Conservation (phyloP, 1,284 basidiomycete genomes). For the Apiotrichum gamsii region DNA sequence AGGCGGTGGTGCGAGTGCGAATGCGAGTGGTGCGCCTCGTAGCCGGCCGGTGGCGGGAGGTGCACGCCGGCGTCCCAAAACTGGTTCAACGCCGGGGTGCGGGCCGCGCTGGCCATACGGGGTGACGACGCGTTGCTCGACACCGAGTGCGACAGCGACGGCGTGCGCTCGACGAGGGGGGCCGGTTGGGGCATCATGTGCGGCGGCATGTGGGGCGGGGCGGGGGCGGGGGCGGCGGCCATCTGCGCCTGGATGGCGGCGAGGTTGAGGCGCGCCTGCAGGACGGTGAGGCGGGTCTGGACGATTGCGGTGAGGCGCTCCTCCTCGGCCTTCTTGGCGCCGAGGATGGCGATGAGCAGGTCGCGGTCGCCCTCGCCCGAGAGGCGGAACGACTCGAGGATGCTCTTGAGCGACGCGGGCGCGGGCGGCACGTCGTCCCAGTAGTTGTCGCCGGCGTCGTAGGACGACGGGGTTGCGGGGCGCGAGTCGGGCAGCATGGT, state of each 20-base stretch:
- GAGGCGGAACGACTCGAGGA: conserved; percentile 70
- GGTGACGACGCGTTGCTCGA: not conserved
- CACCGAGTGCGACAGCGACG: conserved; percentile 6
- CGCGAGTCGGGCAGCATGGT: no score
- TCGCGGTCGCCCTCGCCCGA: conserved; percentile 84
- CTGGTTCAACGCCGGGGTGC: no score
- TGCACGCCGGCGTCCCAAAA: conserved; percentile 12
- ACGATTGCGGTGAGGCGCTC: conserved; percentile 48
- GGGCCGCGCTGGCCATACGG: not conserved
- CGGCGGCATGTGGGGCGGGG: not conserved
- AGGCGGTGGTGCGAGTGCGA: not conserved
- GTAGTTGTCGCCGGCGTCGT: conserved; percentile 28
- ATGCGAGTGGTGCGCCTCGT: conserved; percentile 4
- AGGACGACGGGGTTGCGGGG: conserved; percentile 6
- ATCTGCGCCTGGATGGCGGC: conserved; percentile 17
- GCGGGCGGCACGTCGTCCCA: conserved; percentile 49
- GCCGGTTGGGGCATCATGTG: not conserved
- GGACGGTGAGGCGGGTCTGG: conserved; percentile 42
- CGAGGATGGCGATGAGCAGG: conserved; percentile 77
- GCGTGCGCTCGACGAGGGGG: conserved; percentile 9
- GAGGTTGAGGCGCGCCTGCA: conserved; percentile 38
- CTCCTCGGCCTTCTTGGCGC: conserved; percentile 82
- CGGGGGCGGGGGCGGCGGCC: conserved; percentile 1
- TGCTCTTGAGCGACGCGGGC: conserved; percentile 72
- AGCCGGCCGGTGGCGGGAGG: conserved; percentile 7